A percentile compares a stretch with the other conserved stretches of the same genome.
These are phyloP conservation scores for Cladosporium sp. DNA, from an alignment of 2,329 filamentous ascomycete species.

Conservation along the genomic window DNA sequence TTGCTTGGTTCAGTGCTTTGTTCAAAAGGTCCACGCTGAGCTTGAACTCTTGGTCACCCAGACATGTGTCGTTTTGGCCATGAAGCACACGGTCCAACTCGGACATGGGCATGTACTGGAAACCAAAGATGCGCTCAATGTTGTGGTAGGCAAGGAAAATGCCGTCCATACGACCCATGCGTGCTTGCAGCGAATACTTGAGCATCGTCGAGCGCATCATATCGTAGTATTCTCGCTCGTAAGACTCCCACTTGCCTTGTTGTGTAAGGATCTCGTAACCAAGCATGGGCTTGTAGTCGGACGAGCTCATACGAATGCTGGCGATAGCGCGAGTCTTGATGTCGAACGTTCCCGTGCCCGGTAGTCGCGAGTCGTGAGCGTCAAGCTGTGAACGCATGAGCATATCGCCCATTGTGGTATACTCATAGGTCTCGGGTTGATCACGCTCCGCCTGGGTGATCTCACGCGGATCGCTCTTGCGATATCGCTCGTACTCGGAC, in stretches of 20 bases:
- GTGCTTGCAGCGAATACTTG: slow-evolving; percentile 94
- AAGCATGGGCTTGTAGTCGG: slow-evolving; percentile 65
- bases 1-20: slow-evolving; percentile 71
- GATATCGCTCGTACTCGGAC: slow-evolving; percentile 80
- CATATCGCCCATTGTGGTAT: slow-evolving; percentile 79
- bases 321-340: slow-evolving; percentile 92
- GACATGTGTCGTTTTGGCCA: slow-evolving; percentile 59
- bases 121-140: slow-evolving; percentile 89
- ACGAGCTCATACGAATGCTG: slow-evolving; percentile 81
- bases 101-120: slow-evolving; percentile 81
- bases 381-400: slow-evolving; percentile 94
- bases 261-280: slow-evolving; percentile 81
- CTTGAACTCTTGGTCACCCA: slow-evolving; percentile 84
- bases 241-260: slow-evolving; percentile 81
- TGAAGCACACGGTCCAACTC: slow-evolving; percentile 94
- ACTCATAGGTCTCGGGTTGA: slow-evolving; percentile 77
- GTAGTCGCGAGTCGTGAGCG: slow-evolving; percentile 78
- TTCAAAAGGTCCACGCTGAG: slow-evolving; percentile 76
- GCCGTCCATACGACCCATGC: slow-evolving; percentile 97
- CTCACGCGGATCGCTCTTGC: slow-evolving; percentile 62
- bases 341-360: slow-evolving; percentile 91
- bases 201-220: slow-evolving; percentile 93
- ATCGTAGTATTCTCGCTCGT: slow-evolving; percentile 92
- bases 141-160: slow-evolving; percentile 98
- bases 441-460: slow-evolving; percentile 68